These are phyloP conservation scores for Adiantum capillusveneris DNA, from an alignment of 75 land plant genomes.

Conservation along the genomic window DNA sequence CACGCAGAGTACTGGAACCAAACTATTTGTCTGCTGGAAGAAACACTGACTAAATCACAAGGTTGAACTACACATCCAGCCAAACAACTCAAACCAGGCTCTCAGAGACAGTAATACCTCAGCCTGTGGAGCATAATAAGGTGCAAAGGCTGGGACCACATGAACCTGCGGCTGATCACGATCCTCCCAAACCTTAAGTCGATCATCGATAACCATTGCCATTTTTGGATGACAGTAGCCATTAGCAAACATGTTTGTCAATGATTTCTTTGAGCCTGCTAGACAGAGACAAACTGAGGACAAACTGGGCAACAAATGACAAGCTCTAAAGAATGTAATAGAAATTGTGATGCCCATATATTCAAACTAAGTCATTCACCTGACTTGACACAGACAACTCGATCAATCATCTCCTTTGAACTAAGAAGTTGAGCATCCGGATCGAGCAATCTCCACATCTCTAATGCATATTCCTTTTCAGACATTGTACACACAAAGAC, in stretches of 20 bases:
- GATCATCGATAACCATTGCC: constrained; percentile 52
- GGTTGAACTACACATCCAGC: not conserved
- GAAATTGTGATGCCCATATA: no score
- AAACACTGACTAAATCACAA: not conserved
- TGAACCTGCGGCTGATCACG: constrained; percentile 48
- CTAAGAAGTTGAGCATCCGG: constrained; percentile 42
- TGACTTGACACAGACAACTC: constrained; percentile 50
- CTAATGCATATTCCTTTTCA: constrained; percentile 51
- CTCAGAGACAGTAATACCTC: constrained; percentile 42
- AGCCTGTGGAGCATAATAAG: constrained; percentile 47
- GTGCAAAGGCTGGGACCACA: constrained; percentile 45
- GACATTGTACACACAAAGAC: constrained; percentile 54
- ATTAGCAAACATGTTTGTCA: constrained; percentile 35
- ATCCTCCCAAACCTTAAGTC: constrained; percentile 44
- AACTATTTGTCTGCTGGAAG: constrained; percentile 20
- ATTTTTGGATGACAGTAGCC: constrained; percentile 46
- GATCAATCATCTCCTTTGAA: constrained; percentile 28
- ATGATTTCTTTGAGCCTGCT: constrained; percentile 34
- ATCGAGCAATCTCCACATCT: constrained; percentile 59
- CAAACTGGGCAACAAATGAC: not conserved
- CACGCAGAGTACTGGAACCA: constrained; percentile 39
- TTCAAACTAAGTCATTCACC: no score
- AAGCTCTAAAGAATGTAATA: no score
- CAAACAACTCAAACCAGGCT: not conserved
- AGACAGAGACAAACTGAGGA: not conserved